A percentile compares a stretch with the other conserved stretches of the same genome.
phyloP scores from a whole-genome alignment of 176 grass and related monocot species.

The Melocanna baccifera region DNA sequence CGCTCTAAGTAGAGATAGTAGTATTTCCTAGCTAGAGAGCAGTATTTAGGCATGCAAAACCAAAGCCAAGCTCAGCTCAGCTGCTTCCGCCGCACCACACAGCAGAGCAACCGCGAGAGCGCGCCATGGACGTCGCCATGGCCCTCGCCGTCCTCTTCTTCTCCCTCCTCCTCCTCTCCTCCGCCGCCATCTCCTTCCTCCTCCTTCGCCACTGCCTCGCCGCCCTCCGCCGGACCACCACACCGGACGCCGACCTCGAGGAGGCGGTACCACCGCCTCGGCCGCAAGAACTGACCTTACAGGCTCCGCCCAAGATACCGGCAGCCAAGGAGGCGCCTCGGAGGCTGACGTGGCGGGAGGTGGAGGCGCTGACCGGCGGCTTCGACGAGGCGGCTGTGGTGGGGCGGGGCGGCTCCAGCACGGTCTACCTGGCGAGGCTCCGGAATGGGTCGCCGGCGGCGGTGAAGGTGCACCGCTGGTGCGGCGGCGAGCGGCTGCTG shows the following conservation, averaged over 20 bases:
- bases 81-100: neutral
- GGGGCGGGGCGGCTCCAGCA: constrained; percentile 77
- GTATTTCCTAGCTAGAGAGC: no score
- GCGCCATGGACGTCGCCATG: constrained; percentile 47
- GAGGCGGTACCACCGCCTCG: neutral
- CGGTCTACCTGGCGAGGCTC: constrained; percentile 57
- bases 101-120: neutral
- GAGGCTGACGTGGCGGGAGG: constrained; percentile 49
- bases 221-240: neutral
- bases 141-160: constrained; percentile 42
- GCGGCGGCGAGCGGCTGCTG: constrained; percentile 54
- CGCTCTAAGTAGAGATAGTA: no score
- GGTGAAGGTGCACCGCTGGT: constrained; percentile 69
- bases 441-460: constrained; percentile 12
- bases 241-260: neutral
- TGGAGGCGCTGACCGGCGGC: constrained; percentile 57
- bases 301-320: neutral
- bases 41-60: no score
- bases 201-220: constrained; percentile 25
- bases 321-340: constrained; percentile 9
- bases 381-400: constrained; percentile 68
- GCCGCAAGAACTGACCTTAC: neutral
- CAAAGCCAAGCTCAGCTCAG: neutral
- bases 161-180: constrained; percentile 39
- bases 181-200: constrained; percentile 28